phyloP scores from a whole-genome alignment of 78 protist genomes.

The Ministeria vibrans region DNA sequence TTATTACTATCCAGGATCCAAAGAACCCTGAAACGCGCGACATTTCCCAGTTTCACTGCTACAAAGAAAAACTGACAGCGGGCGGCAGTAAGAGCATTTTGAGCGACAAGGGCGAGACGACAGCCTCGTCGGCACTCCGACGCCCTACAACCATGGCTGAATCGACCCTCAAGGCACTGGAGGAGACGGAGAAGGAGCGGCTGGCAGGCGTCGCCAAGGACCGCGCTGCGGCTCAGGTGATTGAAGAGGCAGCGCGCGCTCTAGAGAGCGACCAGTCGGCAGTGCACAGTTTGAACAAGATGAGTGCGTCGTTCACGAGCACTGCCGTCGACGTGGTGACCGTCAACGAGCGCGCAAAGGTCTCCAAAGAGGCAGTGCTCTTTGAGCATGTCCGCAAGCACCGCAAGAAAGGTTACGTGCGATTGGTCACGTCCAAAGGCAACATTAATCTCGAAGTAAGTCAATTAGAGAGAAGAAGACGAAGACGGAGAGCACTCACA shows the following conservation, averaged over 20 bases:
- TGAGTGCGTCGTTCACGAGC: slow-evolving; percentile 20
- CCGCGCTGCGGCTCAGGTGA: background rate
- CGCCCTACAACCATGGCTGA: too few relatives aligned
- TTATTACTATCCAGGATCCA: slow-evolving; percentile 38
- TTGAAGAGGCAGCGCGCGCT: background rate
- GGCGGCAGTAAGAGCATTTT: background rate
- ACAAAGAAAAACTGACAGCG: slow-evolving; percentile 16
- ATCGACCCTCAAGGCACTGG: too few relatives aligned
- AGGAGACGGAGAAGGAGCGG: background rate
- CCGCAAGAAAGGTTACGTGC: slow-evolving; percentile 52
- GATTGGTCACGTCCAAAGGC: slow-evolving; percentile 55
- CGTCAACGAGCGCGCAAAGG: background rate
- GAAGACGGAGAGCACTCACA: background rate
- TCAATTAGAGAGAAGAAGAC: background rate
- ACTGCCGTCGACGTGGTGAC: slow-evolving; percentile 7
- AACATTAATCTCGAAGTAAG: slow-evolving; percentile 49
- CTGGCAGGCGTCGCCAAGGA: background rate
- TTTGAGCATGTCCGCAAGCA: slow-evolving; percentile 31
- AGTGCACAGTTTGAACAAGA: too few relatives aligned
- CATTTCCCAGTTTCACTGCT: slow-evolving; percentile 36
- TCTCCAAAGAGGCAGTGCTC: background rate
- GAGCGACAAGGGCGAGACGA: background rate
- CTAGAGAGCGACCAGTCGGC: too few relatives aligned
- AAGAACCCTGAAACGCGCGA: slow-evolving; percentile 17
- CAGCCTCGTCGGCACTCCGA: slow-evolving; percentile 3